phyloP scores from a whole-genome alignment of 352 stramenopile genomes.

The Globisporangium recalcitrans region DNA sequence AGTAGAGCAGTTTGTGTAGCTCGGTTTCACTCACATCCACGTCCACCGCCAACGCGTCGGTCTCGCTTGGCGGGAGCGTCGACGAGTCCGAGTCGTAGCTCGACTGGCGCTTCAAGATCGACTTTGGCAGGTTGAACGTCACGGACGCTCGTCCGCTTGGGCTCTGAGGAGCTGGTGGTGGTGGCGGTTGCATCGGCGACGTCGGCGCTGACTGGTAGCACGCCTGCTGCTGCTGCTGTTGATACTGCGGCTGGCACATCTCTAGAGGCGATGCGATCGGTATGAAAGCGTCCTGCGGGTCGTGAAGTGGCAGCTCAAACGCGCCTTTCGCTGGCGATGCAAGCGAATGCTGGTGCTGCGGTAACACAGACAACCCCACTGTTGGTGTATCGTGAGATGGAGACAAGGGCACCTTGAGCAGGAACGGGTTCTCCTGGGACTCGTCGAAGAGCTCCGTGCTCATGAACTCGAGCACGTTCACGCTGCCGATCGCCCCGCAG shows the following conservation, averaged over 20 bases:
- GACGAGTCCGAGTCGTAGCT: conserved; percentile 42
- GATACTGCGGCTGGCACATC: not conserved
- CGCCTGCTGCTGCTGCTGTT: not conserved
- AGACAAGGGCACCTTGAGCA: conserved; percentile 28
- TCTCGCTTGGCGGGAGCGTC: conserved; percentile 21
- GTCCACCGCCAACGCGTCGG: conserved; percentile 12
- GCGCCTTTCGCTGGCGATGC: not conserved
- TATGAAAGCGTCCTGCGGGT: conserved; percentile 12
- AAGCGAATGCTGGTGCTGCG: not conserved
- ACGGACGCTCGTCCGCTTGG: conserved; percentile 20
- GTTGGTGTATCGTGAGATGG: conserved; percentile 6
- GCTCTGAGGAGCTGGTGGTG: not conserved
- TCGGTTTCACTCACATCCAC: conserved; percentile 31
- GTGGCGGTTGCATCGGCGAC: not conserved
- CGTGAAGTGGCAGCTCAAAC: conserved; percentile 36
- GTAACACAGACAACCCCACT: conserved; percentile 3
- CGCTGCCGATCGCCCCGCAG: conserved; percentile 54
- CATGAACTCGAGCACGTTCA: conserved; percentile 65
- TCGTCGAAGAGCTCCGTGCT: conserved; percentile 71
- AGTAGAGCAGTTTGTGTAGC: conserved; percentile 64
- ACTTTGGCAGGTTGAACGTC: conserved; percentile 34
- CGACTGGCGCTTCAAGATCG: conserved; percentile 40
- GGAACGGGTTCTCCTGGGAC: conserved; percentile 63
- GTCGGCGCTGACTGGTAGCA: not conserved
- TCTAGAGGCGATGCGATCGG: not conserved